A percentile compares a stretch with the other conserved stretches of the same genome.
Evolutionary conservation across 768 basidiomycete genomes (phyloP).

Genomic region (Podaxis pistillaris): DNA sequence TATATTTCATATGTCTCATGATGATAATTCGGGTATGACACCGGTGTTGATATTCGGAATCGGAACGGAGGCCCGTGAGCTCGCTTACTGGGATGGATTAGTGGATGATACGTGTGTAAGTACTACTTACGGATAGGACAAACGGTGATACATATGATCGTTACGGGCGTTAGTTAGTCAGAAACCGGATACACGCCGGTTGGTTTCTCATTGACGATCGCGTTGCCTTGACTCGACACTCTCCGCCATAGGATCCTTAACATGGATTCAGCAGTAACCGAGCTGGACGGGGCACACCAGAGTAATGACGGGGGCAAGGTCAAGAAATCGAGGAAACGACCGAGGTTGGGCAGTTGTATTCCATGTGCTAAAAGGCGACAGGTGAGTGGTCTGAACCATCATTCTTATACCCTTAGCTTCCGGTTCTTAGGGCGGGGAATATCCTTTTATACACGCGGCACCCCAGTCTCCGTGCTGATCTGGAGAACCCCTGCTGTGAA

Average conservation of each 20-base stretch:
- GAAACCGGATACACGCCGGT: constrained; percentile 3
- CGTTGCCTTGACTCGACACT: not conserved
- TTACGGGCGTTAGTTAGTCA: constrained; percentile 11
- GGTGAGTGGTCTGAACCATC: constrained; percentile 28
- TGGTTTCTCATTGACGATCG: not conserved
- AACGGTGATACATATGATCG: constrained; percentile 11
- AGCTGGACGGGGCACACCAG: not conserved
- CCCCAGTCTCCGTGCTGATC: not conserved
- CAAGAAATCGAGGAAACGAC: constrained; percentile 49
- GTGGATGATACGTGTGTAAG: not conserved
- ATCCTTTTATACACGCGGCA: not conserved
- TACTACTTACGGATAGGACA: constrained; percentile 1
- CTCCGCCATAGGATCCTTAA: not conserved
- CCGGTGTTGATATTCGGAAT: not conserved
- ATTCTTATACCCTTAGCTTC: not conserved
- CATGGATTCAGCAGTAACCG: constrained; percentile 1
- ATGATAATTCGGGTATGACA: not conserved
- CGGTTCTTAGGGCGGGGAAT: not conserved
- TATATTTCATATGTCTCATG: not conserved
- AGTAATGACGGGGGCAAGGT: constrained; percentile 26
- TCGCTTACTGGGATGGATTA: not conserved
- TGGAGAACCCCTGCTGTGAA: not conserved
- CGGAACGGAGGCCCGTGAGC: not conserved
- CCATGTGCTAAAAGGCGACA: constrained; percentile 57
- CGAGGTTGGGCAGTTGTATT: constrained; percentile 48